phyloP scores from a whole-genome alignment of 768 basidiomycete genomes.

The Exidia glandulosa region DNA sequence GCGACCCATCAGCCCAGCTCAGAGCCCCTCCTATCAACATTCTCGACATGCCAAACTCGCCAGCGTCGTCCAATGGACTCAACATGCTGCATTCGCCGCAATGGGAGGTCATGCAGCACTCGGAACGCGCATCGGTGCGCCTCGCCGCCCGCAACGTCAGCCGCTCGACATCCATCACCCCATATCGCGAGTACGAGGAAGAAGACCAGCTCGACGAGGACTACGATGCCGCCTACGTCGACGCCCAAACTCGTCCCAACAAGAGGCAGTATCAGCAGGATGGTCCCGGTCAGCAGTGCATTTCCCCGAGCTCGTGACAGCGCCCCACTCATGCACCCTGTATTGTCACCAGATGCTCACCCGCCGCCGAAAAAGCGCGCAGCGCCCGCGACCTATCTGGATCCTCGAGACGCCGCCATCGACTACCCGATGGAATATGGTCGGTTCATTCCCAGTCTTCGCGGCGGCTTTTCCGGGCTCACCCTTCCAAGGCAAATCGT shows the following conservation, averaged over 20 bases:
- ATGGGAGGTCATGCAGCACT: conserved; percentile 28
- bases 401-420: not conserved
- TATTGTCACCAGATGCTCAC: not conserved
- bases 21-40: too few relatives aligned
- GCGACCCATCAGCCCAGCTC: not conserved
- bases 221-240: not conserved
- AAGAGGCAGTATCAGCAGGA: not conserved
- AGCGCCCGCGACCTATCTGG: not conserved
- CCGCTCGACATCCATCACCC: not conserved
- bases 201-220: not conserved
- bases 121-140: conserved; percentile 48
- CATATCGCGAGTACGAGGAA: not conserved
- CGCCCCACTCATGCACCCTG: not conserved
- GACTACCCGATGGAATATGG: not conserved
- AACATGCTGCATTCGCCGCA: not conserved
- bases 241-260: not conserved
- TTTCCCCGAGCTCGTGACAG: too few relatives aligned
- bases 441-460: not conserved
- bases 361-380: not conserved
- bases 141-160: conserved; percentile 42
- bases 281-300: not conserved
- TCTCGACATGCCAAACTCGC: not conserved
- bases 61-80: not conserved
- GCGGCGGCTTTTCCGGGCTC: not conserved
- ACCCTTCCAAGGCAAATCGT: not conserved